Base-by-base conservation (phyloP, 2,329 filamentous ascomycete species). In the Cytospora schulzeri region DNA sequence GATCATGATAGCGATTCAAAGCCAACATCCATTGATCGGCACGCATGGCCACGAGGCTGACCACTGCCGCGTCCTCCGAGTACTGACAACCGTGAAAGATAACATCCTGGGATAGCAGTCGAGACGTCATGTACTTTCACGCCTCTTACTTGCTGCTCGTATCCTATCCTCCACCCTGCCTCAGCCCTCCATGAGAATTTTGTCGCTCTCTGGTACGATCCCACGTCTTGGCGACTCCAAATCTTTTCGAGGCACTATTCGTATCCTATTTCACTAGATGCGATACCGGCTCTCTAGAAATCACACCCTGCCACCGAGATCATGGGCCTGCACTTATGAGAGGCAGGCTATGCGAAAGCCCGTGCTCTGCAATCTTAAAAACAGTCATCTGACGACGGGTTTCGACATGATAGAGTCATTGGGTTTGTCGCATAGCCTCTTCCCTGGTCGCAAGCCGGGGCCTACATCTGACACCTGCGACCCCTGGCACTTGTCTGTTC, bases 11-110 rank as follows among this genome's bases (percentile, higher is more conserved):
- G 45, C 22, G 9, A 19, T 9, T 48, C 54, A 56, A n/a, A 53
- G 35, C 58, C 45, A 51, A 61, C 24, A 54, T 45, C 52, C 51
- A 64, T 64, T 41, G 53, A 41, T 57, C 22, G 45, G 45, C n/a
- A 19, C 19, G 7, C 45, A 24, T 22, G 4, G n/a, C 45, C 45
- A 48, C n/a, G 45, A 48, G 45, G 45, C 45, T 48, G 45, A 48
- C 45, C 45, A 48, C 41, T 45, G 3, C n/a, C 41, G n/a, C 19
- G 11, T 45, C 41, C 41, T 45, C 41, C 41, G n/a, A 45, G 8
- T 45, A 14, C 38, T 41, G 38, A 41, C 38, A 41, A 7, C 38
- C 17, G 38, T 41, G 11, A 33, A 33, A n/a, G n/a, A n/a, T n/a
- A n/a, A n/a, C n/a, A n/a, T n/a, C n/a, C n/a, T n/a, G n/a, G 31